Evolutionary conservation across 192 early-diverging fungal genomes (phyloP), one percentile per base, ranked within the genome.

Genomic region (Backusella australiensis): DNA sequence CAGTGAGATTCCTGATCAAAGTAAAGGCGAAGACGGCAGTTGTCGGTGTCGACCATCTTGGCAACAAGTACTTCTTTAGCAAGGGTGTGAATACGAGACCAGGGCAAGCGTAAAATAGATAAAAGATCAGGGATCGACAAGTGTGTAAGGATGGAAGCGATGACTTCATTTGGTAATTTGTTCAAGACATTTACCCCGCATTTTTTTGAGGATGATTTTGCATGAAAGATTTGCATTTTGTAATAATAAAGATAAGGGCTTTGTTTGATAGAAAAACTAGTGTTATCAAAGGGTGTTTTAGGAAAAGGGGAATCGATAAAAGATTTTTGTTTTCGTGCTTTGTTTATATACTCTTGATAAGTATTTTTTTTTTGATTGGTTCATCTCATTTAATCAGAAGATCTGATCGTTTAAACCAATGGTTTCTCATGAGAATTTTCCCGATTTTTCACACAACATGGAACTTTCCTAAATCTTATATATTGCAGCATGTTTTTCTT

Each of bases 1-100:
- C 77, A 78, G n/a, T 56, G 72, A 23, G 66, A 69, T 46, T 78
- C 77, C 63, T 78, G 77, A 38, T 78, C 77, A 65, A 78, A 78
- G 42, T 34, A 69, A n/a, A 73, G 72, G 15, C 77, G 72, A 17
- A 78, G 66, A 3, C 32, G 39, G 14, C 53, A 74, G n/a, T 69
- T 41, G n/a, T 41, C 35, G 23, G 68, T 69, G 68, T 69, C 38
- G 23, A 63, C 56, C 56, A 63, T 29, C 38, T 41, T 69, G 5
- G 21, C 2, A 21, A 36, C 35, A 29, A 66, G 66, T 69, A 69
- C 66, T 23, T 49, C 19, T n/a, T 69, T 67, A 19, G 75, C 66
- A 34, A 67, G 42, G 35, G 67, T 34, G 35, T 49, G 42, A n/a
- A 76, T 29, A 38, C 67, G 42, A 32, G 35, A 67, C 42, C 67